phyloP scores from a whole-genome alignment of 495 filamentous ascomycete genomes.

The Annulohypoxylon bovei region DNA sequence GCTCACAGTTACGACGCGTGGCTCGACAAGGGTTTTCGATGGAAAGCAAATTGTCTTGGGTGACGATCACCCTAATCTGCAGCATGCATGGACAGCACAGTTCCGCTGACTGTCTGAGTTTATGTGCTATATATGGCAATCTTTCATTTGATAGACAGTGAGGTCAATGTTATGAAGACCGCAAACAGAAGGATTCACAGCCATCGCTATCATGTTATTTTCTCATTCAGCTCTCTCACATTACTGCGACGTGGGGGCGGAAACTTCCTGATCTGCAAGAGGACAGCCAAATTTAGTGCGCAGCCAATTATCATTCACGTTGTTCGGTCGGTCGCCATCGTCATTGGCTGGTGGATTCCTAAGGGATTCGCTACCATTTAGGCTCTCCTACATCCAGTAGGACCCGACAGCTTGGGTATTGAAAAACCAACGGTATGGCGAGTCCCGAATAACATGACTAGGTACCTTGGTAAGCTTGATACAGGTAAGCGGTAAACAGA shows the following conservation, averaged over 20 bases:
- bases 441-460: background rate
- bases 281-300: background rate
- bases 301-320: constrained; percentile 9
- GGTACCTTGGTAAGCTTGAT: background rate
- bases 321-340: background rate
- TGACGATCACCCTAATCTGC: background rate
- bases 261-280: constrained; percentile 7
- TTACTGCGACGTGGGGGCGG: constrained; percentile 32
- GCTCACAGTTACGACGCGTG: background rate
- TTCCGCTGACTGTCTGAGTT: background rate
- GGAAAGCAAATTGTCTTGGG: background rate
- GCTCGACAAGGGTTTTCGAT: background rate
- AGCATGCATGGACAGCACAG: background rate
- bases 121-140: background rate
- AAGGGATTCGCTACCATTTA: background rate
- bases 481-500: background rate
- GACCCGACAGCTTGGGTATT: constrained; percentile 13
- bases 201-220: constrained; percentile 8
- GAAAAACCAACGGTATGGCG: constrained; percentile 1
- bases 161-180: background rate
- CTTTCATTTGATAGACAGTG: background rate
- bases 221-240: constrained; percentile 11
- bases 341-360: constrained; percentile 11
- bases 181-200: background rate
- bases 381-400: background rate